These are phyloP conservation scores for Sideroxylon spinosum DNA, from an alignment of 179 eudicot species.

Conservation along the genomic window DNA sequence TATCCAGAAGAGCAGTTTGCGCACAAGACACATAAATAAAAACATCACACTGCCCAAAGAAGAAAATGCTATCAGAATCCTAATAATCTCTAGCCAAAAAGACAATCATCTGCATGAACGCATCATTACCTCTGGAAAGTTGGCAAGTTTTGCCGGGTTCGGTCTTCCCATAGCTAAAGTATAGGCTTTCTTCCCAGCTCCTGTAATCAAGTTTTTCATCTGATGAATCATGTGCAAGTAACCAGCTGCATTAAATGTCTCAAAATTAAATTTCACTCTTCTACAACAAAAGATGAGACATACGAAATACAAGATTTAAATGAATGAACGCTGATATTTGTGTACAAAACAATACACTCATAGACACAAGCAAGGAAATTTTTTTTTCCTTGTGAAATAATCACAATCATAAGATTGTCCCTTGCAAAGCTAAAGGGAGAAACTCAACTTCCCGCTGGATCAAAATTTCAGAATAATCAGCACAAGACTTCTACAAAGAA, in stretches of 20 bases:
- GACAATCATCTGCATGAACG: not conserved
- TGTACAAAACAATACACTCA: too few species aligned
- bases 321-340: not conserved
- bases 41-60: slow-evolving; percentile 74
- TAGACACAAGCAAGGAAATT: too few species aligned
- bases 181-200: slow-evolving; percentile 83
- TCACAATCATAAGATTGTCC: too few species aligned
- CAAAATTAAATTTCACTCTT: not conserved
- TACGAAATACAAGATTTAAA: not conserved
- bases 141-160: slow-evolving; percentile 95
- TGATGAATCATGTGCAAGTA: slow-evolving; percentile 86
- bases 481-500: not conserved
- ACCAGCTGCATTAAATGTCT: slow-evolving; percentile 63
- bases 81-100: not conserved
- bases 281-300: not conserved
- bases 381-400: too few species aligned
- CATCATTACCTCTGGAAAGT: slow-evolving; percentile 85
- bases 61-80: not conserved
- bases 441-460: not conserved
- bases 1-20: slow-evolving; percentile 93
- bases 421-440: too few species aligned
- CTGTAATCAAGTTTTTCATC: slow-evolving; percentile 64
- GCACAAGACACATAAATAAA: slow-evolving; percentile 88
- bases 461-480: not conserved
- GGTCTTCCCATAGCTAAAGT: slow-evolving; percentile 86